Evolutionary conservation across 306 rosid species (phyloP), one percentile per base, ranked within the genome.

Genomic region (Vigna hirtella): DNA sequence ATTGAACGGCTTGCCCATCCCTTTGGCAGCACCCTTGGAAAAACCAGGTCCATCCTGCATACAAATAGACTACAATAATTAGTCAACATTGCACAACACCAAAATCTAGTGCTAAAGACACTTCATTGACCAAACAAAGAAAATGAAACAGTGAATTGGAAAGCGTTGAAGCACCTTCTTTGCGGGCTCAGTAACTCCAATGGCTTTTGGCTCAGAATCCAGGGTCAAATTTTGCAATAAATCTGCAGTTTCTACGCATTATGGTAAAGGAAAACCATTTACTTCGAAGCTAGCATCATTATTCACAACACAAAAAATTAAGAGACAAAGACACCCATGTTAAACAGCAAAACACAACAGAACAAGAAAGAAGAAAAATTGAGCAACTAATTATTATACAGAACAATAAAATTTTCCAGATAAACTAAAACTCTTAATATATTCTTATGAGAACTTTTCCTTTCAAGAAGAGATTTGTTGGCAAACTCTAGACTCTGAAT

Each of bases 161-260:
- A 40, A 57, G 26, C 68, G 9, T 20, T 62, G 6, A 50, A 47
- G 28, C 45, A 85, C 90, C 88, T 74, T 82, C 83, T 82, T 85
- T 3, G 77, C 70, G 4, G 84, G 51, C 42, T 65, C 78, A 2
- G 80, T 15, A 75, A 36, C 82, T 69, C 77, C 88, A 26, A 61
- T 34, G 43, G 77, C 17, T 77, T 80, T 74, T 53, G 88, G 13
- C 59, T 79, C 81, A 5, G 90, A 71, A 77, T 87, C 80, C 45
- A 87, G 43, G 1, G 87, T 77, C 72, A 87, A 82, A 53, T 73
- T 85, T 71, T 87, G 88, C 70, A 87, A 30, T 48, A 87, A 80
- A 62, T 83, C 64, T 47, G 73, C 57, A 47, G 73, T 32, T 68
- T 68, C 73, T 68, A 14, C 12, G 16, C 14, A 22, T 12, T 14